Conservation (phyloP, 2,329 filamentous ascomycete species). For the Pseudogymnoascus sp. region DNA sequence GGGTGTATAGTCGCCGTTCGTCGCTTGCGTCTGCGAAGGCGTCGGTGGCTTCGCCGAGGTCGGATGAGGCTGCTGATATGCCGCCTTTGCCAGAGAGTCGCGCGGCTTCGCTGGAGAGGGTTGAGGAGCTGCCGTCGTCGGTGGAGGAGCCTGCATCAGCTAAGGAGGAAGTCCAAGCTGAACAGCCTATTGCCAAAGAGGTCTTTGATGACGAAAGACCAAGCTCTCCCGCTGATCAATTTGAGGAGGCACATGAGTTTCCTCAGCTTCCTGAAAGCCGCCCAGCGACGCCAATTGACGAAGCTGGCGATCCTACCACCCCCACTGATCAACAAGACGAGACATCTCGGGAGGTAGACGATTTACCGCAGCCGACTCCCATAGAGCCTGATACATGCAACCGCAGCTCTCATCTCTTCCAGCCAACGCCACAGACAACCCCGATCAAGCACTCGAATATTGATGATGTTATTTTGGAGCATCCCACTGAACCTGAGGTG, state of each 20-base stretch:
- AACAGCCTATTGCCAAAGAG: not conserved
- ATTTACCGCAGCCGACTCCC: slow-evolving; percentile 31
- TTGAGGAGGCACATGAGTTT: not conserved
- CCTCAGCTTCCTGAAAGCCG: slow-evolving; percentile 9
- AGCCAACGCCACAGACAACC: slow-evolving; percentile 31
- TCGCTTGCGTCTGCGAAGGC: not conserved
- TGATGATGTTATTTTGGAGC: not conserved
- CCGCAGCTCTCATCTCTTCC: slow-evolving; percentile 37
- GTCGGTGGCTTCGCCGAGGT: not conserved
- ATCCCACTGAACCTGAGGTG: slow-evolving; percentile 12
- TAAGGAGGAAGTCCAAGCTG: not conserved
- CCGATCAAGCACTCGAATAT: not conserved
- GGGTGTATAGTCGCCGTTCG: not conserved
- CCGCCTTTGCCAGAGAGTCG: slow-evolving; percentile 44
- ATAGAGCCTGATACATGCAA: slow-evolving; percentile 38
- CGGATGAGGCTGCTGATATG: not conserved
- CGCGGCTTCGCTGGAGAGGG: slow-evolving; percentile 24
- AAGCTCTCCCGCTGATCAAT: not conserved
- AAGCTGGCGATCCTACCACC: not conserved
- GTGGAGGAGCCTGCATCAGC: not conserved
- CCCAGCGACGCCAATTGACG: not conserved
- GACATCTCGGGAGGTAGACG: slow-evolving; percentile 9
- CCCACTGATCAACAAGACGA: not conserved
- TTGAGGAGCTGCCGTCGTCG: slow-evolving; percentile 15
- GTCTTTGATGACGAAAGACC: not conserved